Percentiles rank a stretch among this genome's conserved stretches.
These are phyloP conservation scores for Calocybe indica DNA, from an alignment of 768 basidiomycete genomes.

Conservation along the genomic window DNA sequence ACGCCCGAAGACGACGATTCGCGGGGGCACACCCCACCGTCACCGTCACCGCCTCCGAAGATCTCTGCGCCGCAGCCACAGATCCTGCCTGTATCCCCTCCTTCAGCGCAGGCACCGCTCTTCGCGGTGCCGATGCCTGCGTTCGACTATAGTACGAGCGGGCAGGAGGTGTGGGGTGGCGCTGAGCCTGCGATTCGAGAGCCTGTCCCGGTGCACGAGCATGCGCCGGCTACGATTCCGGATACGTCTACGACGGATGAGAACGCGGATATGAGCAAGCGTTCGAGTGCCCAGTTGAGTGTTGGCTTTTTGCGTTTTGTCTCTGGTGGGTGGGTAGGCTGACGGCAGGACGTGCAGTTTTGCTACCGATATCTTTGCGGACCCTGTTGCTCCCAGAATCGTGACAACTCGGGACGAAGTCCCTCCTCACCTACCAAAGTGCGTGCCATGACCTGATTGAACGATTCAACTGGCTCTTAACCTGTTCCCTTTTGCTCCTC, in stretches of 20 bases:
- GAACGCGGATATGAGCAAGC: neutral
- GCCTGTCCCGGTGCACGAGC: no score
- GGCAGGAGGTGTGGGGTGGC: conserved; percentile 15
- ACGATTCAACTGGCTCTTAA: no score
- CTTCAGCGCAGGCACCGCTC: neutral
- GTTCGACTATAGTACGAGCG: conserved; percentile 6
- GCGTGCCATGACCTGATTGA: conserved; percentile 9
- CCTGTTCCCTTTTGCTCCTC: no score
- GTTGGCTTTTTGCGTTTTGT: neutral
- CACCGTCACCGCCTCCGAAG: neutral
- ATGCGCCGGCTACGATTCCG: no score
- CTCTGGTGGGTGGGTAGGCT: neutral
- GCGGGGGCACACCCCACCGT: no score
- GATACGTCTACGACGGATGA: neutral
- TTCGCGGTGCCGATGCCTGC: conserved; percentile 4
- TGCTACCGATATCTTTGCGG: conserved; percentile 26
- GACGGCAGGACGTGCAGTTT: neutral
- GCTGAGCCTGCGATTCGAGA: neutral
- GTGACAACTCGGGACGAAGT: conserved; percentile 13
- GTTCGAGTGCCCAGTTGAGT: conserved; percentile 10
- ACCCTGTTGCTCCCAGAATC: conserved; percentile 23
- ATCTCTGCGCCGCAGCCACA: conserved; percentile 1
- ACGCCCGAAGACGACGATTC: no score
- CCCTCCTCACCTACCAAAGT: conserved; percentile 23
- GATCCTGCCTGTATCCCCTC: conserved; percentile 3